Evolutionary conservation across 2,329 filamentous ascomycete species (phyloP), one percentile per base, ranked within the genome.

Genomic region (Bisporella sp.): DNA sequence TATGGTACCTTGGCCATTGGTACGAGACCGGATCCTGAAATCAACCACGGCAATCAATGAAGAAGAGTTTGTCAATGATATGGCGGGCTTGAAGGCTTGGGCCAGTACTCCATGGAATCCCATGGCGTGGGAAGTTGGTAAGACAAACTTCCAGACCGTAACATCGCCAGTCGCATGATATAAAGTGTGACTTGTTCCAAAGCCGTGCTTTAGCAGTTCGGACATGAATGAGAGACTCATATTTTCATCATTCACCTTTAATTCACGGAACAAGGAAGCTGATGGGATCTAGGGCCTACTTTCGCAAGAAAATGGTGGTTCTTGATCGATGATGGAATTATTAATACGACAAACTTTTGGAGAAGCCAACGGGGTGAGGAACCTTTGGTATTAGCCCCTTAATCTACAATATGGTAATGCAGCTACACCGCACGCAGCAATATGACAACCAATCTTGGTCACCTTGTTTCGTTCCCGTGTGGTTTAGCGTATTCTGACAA

Each of bases 81-180:
- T 56, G 52, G 29, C 35, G 31, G 56, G 59, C 12, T 53, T 66
- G 31, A 59, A 60, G 46, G 59, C 66, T 13, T 64, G 63, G 62
- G 59, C 58, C 58, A 54, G 59, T 28, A 54, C 44, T 5, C 61
- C 63, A 31, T 64, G 61, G 59, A 62, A 66, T 55, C 57, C 59
- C 7, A 50, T 51, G 5, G 59, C 58, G 0, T 66, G 64, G 64
- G 64, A 66, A 46, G 47, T 65, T 13, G 59, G 54, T 35, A 56
- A 59, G 6, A 65, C 63, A 4, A 65, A 66, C 50, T 55, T 52
- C 13, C 66, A 63, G 64, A 59, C 21, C 21, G 21, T 21, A 21
- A 21, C 21, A 21, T 21, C 21, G 21, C 21, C 21, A 21, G 21
- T 21, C 3, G 21, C 21, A 21, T 21, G 21, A 21, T 21, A 2